Evolutionary conservation across 441 rosid genomes (phyloP), one percentile per base, ranked within the genome.

Genomic region (Cnidoscolus chayamansa): DNA sequence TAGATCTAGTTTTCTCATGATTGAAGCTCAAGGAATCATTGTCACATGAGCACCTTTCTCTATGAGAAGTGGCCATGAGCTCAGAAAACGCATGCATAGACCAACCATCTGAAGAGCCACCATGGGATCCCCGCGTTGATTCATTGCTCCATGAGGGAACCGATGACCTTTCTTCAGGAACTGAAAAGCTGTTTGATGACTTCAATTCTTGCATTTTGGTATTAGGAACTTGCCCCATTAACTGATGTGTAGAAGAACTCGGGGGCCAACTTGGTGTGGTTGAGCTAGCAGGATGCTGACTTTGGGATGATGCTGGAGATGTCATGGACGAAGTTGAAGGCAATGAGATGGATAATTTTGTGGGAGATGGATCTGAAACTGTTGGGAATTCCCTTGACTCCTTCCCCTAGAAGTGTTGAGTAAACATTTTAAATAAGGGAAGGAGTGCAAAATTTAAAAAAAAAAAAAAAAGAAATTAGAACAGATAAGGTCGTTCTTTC

Each of bases 11-110:
- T 59, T 81, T 87, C 75, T 86, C 93, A 32, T 63, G 83, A 77
- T 76, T 82, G 74, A 77, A 82, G 45, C 88, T 79, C 81, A 78
- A 72, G 60, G 84, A 74, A 16, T 85, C 96, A 13, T 81, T 84
- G 67, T 88, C 97, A 70, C 81, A 86, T 59, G 92, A 85, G 85
- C 87, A 78, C 73, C 88, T 85, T 68, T 88, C 89, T 67, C 82
- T 77, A 49, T 80, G 84, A 75, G 98, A 88, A 69, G 83, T 76
- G 31, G 97, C 89, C 92, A 86, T 84, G 72, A 85, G 88, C 71
- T 93, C 99, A 72, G 99, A 85, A 75, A 89, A 89, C 68, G 96
- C 97, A 65, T 85, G 86, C 82, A 84, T 85, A 17, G 98, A 91
- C 97, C 94, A 91, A 77, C 86, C 79, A 81, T 91, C 97, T 67